These are phyloP conservation scores for Chlamydomonas reinhardtii DNA, from an alignment of 163 green algal genomes.

Conservation along the genomic window DNA sequence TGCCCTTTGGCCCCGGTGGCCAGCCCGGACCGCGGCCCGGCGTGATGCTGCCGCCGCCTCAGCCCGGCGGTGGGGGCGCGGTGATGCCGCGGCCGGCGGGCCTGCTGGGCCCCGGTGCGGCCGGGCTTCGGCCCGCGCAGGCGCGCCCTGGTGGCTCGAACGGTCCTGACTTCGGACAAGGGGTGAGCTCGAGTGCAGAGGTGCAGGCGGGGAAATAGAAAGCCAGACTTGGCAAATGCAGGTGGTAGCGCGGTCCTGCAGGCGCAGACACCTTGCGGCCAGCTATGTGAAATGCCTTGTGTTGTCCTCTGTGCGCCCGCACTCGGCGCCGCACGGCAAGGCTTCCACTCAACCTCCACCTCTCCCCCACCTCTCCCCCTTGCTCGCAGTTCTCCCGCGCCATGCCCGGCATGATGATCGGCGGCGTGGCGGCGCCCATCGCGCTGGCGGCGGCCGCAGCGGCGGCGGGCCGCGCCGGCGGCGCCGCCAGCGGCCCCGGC, in stretches of 20 bases:
- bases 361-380: too few relatives aligned
- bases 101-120: constrained; percentile 4
- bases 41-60: background rate
- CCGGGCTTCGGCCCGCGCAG: background rate
- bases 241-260: too few relatives aligned
- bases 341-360: too few relatives aligned
- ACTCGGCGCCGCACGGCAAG: too few relatives aligned
- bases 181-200: background rate
- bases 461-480: constrained; percentile 37
- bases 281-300: too few relatives aligned
- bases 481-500: background rate
- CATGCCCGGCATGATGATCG: background rate
- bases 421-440: background rate
- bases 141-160: background rate
- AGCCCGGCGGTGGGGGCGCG: background rate
- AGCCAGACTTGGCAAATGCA: too few relatives aligned
- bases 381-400: background rate
- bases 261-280: too few relatives aligned
- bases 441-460: constrained; percentile 16
- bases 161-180: background rate
- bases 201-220: too few relatives aligned
- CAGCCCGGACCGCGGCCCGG: background rate
- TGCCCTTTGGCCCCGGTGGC: background rate
- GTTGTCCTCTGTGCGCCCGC: too few relatives aligned
- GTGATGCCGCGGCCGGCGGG: background rate